Evolutionary conservation across 305 asterid species (phyloP).

Genomic region (Rubia peregrina): DNA sequence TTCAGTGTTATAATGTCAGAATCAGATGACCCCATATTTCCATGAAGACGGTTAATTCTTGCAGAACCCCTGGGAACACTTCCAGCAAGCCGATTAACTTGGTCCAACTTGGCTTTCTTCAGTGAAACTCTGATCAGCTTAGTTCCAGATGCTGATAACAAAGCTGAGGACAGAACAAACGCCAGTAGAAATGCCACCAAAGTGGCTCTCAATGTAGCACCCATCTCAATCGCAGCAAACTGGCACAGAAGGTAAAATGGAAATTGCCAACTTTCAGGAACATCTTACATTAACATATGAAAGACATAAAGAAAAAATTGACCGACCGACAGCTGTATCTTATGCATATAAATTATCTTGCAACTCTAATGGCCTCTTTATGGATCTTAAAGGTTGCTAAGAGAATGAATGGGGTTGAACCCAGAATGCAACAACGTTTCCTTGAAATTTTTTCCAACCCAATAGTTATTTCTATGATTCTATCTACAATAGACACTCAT

Average conservation of each 20-base stretch:
- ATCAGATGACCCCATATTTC: constrained; percentile 34
- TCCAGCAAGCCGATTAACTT: constrained; percentile 38
- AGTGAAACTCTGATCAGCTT: constrained; percentile 63
- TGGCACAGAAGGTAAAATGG: neutral
- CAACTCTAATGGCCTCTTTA: neutral
- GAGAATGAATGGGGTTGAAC: neutral
- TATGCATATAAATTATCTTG: neutral
- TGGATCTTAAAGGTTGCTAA: neutral
- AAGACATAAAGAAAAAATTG: neutral
- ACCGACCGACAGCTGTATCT: neutral
- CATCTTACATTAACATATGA: neutral
- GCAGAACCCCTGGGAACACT: constrained; percentile 26
- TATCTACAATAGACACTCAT: neutral
- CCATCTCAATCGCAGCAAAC: constrained; percentile 48
- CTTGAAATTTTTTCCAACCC: neutral
- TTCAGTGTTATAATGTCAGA: constrained; percentile 59
- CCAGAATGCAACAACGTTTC: neutral
- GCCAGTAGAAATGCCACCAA: constrained; percentile 34
- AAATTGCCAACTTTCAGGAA: neutral
- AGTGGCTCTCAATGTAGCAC: constrained; percentile 23
- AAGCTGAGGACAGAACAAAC: constrained; percentile 35
- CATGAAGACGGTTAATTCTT: constrained; percentile 27
- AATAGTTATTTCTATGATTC: neutral
- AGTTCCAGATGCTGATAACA: constrained; percentile 40
- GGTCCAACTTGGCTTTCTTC: constrained; percentile 52